A percentile compares a stretch with the other conserved stretches of the same genome.
Conservation (phyloP, 2,329 filamentous ascomycete genomes). For the Lachnellula occidentalis region DNA sequence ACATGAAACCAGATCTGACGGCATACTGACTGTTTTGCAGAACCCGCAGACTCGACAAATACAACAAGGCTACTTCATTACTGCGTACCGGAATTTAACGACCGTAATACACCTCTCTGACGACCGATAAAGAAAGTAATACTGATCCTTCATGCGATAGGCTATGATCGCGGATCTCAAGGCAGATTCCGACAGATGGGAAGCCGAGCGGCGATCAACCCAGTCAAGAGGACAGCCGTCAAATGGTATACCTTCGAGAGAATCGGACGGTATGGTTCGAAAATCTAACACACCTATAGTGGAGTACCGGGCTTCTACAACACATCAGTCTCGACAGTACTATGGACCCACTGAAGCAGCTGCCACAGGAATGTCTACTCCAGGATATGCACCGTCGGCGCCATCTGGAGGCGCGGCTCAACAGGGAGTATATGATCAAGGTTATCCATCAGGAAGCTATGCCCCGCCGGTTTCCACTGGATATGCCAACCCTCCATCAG, state of each 20-base stretch:
- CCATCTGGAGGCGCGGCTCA: slow-evolving; percentile 7
- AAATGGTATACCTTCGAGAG: slow-evolving; percentile 32
- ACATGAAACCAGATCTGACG: not conserved
- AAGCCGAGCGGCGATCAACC: slow-evolving; percentile 30
- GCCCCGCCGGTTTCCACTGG: slow-evolving; percentile 14
- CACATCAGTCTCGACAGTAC: slow-evolving; percentile 32
- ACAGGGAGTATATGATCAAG: slow-evolving; percentile 23
- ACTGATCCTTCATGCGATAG: slow-evolving; percentile 31
- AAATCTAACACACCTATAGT: slow-evolving; percentile 34
- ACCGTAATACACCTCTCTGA: slow-evolving; percentile 47
- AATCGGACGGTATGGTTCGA: slow-evolving; percentile 29
- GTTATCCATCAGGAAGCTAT: slow-evolving; percentile 23
- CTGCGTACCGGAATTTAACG: slow-evolving; percentile 72
- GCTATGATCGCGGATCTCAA: slow-evolving; percentile 51
- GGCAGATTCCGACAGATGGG: slow-evolving; percentile 47
- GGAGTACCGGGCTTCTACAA: slow-evolving; percentile 31
- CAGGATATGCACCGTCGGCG: slow-evolving; percentile 18
- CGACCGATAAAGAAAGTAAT: not conserved
- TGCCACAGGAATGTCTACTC: slow-evolving; percentile 10
- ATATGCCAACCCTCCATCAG: slow-evolving; percentile 14
- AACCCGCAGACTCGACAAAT: slow-evolving; percentile 53
- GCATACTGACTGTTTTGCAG: slow-evolving; percentile 30
- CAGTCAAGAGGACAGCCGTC: slow-evolving; percentile 24
- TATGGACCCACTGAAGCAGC: slow-evolving; percentile 29
- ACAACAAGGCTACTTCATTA: slow-evolving; percentile 70